Conservation (phyloP, 108 stramenopile species). For the Pseudonitzschia delicatissima region DNA sequence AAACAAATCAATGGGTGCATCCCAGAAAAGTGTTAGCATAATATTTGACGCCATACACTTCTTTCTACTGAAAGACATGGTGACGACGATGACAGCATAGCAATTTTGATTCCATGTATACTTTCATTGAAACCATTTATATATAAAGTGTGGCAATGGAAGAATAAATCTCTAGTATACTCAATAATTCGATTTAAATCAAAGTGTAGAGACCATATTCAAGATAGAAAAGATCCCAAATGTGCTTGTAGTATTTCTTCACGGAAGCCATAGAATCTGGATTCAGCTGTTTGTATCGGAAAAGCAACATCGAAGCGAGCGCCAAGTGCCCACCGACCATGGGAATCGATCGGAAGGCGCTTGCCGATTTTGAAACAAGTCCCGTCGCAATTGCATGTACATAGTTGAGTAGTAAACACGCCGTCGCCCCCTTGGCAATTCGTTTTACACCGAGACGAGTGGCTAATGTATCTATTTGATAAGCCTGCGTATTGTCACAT, state of each 20-base stretch:
- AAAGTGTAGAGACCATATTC: conserved; percentile 93
- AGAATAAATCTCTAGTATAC: background rate
- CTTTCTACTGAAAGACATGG: no score
- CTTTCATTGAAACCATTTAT: no score
- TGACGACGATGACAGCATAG: no score
- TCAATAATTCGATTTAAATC: conserved; percentile 84
- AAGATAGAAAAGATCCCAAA: conserved; percentile 96
- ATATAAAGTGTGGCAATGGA: background rate
- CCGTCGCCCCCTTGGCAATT: conserved; percentile 82
- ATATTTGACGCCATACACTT: no score
- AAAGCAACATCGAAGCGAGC: conserved; percentile 56
- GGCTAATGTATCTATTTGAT: conserved; percentile 87
- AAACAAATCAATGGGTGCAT: no score
- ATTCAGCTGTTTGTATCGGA: conserved; percentile 61
- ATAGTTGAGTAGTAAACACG: conserved; percentile 83
- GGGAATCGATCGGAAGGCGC: conserved; percentile 69
- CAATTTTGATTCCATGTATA: no score
- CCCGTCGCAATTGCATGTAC: conserved; percentile 84
- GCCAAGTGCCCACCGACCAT: conserved; percentile 92
- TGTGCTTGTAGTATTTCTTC: conserved; percentile 92
- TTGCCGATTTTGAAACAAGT: conserved; percentile 46
- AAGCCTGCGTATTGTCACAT: no score
- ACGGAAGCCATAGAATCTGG: conserved; percentile 76
- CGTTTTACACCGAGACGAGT: conserved; percentile 79
- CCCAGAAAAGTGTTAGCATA: no score